A percentile compares a stretch with the other conserved stretches of the same genome.
Evolutionary conservation across 202 grass and related monocot species (phyloP).

Genomic region (Carex sylvatica): DNA sequence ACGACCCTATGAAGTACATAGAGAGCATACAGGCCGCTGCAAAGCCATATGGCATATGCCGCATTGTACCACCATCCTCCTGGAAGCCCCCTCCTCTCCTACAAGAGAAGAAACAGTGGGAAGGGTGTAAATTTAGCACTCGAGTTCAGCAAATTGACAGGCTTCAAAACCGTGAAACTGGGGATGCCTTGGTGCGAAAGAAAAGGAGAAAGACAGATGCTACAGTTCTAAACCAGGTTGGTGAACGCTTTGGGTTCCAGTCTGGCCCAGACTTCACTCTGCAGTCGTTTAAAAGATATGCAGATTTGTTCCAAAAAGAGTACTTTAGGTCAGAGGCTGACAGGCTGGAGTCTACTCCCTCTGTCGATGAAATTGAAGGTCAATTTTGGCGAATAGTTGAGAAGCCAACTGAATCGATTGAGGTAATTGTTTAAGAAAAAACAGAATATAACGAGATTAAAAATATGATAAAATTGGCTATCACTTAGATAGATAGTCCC

Average conservation of each 20-base stretch:
- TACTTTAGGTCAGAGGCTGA: constrained; percentile 30
- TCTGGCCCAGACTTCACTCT: constrained; percentile 37
- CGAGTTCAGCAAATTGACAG: constrained; percentile 37
- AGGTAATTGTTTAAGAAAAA: constrained; percentile 20
- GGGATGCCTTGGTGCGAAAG: not conserved
- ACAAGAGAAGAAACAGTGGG: constrained; percentile 26
- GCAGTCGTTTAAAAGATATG: constrained; percentile 40
- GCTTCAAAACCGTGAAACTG: constrained; percentile 39
- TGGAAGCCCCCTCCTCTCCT: constrained; percentile 39
- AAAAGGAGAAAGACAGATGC: constrained; percentile 27
- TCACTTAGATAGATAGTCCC: not conserved
- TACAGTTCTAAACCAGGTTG: not conserved
- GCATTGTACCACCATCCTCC: constrained; percentile 41
- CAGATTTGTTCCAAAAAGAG: constrained; percentile 38
- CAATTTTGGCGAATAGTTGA: constrained; percentile 57
- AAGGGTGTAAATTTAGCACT: constrained; percentile 34
- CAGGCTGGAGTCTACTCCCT: not conserved
- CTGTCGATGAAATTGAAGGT: constrained; percentile 41
- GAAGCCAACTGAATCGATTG: constrained; percentile 41
- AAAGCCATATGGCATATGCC: constrained; percentile 44
- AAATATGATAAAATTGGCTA: not conserved
- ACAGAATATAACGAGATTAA: not conserved
- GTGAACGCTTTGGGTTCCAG: constrained; percentile 36
- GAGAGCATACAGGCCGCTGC: constrained; percentile 28
- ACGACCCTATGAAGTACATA: constrained; percentile 38